Base-by-base conservation (phyloP, 306 rosid genomes). In the Macrotyloma uniflorum region DNA sequence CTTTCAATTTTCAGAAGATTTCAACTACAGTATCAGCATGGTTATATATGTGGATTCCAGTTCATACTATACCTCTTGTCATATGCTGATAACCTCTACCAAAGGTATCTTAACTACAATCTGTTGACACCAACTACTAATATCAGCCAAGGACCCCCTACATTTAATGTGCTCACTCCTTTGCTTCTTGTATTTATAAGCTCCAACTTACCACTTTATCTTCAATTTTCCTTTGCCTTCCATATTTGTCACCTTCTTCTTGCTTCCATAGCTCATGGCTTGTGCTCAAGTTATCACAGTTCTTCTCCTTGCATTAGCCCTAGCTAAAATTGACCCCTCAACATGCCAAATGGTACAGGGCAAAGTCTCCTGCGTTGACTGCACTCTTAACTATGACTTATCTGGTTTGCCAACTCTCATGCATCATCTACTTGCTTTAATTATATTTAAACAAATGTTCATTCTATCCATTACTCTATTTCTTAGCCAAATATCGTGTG, bases 321-420 rank as follows among this genome's bases (percentile, higher is more conserved):
- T 88, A 15, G 85, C 85, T 6, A 72, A 32, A 40, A 50, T 83
- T 58, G 82, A 89, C 67, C 77, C 76, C 19, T 74, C 96, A 10
- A 18, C 87, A 36, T 74, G 79, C 82, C 88, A 83, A 74, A 63
- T 69, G 11, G 63, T 93, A 0, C 75, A 88, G 66, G 98, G 87
- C 73, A 89, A 88, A 76, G 84, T 93, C 78, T 79, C 93, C 12
- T 93, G 99, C 86, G 82, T 82, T n/a, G 99, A 95, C 42, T 95
- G 99, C 88, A 72, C 74, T 22, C 67, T 64, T n/a, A 33, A 66
- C 23, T 23, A 82, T 30, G 87, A 83, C 67, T 82, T 93, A 78
- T 87, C 98, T 51, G 98, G 98, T 90, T 51, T 72, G 20, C 24
- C 4, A 22, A 18, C 26, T 63, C 62, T 42, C 69, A 18, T 30